Percentiles rank a stretch among this genome's conserved stretches.
Evolutionary conservation across 768 basidiomycete species (phyloP).

Genomic region (Trametes cingulata): DNA sequence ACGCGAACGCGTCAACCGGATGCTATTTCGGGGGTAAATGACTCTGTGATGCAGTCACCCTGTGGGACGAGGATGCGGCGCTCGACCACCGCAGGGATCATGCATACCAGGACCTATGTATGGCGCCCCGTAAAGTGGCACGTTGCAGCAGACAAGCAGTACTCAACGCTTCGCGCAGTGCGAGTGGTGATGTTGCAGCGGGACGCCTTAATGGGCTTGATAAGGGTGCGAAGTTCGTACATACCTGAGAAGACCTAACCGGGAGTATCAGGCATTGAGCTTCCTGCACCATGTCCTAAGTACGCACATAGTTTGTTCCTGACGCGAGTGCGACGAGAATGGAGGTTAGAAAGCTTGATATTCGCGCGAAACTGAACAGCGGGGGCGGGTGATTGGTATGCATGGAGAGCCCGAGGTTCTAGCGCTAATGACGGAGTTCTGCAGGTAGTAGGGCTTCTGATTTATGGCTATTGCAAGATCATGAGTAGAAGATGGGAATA

Average conservation of each 20-base stretch:
- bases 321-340: constrained; percentile 60
- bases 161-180: not conserved
- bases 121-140: too few species aligned
- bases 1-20: too few species aligned
- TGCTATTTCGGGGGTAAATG: too few species aligned
- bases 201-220: not conserved
- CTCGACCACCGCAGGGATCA: too few species aligned
- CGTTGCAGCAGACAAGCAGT: too few species aligned
- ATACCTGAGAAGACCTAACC: constrained; percentile 41
- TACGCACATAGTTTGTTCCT: constrained; percentile 75
- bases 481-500: not conserved
- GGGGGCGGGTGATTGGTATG: constrained; percentile 16
- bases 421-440: not conserved
- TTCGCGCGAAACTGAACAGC: constrained; percentile 20
- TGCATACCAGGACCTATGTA: too few species aligned
- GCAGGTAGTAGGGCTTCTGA: not conserved
- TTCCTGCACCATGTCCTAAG: not conserved
- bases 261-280: not conserved
- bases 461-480: constrained; percentile 3
- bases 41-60: too few species aligned
- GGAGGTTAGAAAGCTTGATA: constrained; percentile 46
- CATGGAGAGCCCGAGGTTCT: not conserved
- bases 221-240: constrained; percentile 7
- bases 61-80: too few species aligned
- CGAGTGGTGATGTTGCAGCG: not conserved